phyloP scores from a whole-genome alignment of 2,329 filamentous ascomycete species.

The Graphilbum fragrans region DNA sequence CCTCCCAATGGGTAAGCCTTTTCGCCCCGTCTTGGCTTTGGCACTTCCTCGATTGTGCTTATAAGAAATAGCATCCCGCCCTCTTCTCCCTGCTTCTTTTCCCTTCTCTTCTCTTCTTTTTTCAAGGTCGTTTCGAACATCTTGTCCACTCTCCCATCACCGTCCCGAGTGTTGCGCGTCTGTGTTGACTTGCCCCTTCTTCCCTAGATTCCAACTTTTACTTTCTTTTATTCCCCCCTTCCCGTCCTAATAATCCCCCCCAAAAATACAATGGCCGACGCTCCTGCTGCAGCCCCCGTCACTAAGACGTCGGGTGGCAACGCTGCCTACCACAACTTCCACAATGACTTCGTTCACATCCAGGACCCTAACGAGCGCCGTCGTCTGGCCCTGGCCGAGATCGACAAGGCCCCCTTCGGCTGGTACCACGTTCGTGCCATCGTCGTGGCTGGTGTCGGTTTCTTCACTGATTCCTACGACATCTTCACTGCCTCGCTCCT shows the following conservation, averaged over 20 bases:
- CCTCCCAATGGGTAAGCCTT: too few relatives aligned
- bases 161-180: not conserved
- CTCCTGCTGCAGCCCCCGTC: slow-evolving; percentile 3
- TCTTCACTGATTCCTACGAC: slow-evolving; percentile 74
- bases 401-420: slow-evolving; percentile 71
- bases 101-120: not conserved
- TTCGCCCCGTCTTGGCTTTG: too few relatives aligned
- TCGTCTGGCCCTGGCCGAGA: slow-evolving; percentile 66
- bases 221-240: not conserved
- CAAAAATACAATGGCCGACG: slow-evolving; percentile 10
- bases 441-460: slow-evolving; percentile 70
- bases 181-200: slow-evolving; percentile 1
- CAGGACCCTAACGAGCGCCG: slow-evolving; percentile 67
- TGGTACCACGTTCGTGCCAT: slow-evolving; percentile 76
- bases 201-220: not conserved
- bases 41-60: not conserved
- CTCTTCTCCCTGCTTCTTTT: not conserved
- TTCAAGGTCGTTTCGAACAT: slow-evolving; percentile 3
- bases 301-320: slow-evolving; percentile 51
- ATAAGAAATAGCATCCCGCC: not conserved
- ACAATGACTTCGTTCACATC: slow-evolving; percentile 36
- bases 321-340: slow-evolving; percentile 63
- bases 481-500: slow-evolving; percentile 68
- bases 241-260: not conserved
- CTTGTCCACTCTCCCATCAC: not conserved